Conservation (phyloP, 2,329 filamentous ascomycete genomes). For the Penicillium nordicum region DNA sequence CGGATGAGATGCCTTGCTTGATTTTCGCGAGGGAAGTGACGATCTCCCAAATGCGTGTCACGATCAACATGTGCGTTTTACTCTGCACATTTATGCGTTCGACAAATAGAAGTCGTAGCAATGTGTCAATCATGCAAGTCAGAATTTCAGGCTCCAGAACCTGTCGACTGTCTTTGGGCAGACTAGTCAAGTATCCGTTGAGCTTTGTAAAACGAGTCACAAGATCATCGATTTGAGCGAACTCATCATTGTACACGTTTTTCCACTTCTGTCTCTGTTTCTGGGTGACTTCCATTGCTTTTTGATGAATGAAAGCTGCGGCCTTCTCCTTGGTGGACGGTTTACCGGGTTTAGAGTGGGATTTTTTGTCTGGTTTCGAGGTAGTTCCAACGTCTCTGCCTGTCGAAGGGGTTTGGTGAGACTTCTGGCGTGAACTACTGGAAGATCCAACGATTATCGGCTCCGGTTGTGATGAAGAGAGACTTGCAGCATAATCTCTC, state of each 20-base stretch:
- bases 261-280: constrained; percentile 10
- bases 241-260: constrained; percentile 1
- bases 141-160: constrained; percentile 46
- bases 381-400: background rate
- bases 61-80: constrained; percentile 44
- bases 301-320: constrained; percentile 1
- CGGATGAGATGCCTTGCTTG: constrained; percentile 41
- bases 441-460: constrained; percentile 5
- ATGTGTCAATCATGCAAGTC: constrained; percentile 26
- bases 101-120: constrained; percentile 17
- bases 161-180: constrained; percentile 38
- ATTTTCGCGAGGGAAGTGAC: constrained; percentile 17
- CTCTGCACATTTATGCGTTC: constrained; percentile 12
- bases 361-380: background rate
- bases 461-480: constrained; percentile 45
- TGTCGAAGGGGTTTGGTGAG: background rate
- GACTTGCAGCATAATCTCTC: constrained; percentile 64
- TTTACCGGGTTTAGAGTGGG: background rate
- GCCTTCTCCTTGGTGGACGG: constrained; percentile 1
- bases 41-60: constrained; percentile 15
- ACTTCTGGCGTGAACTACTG: background rate
- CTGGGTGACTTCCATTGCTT: constrained; percentile 1
- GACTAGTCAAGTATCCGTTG: constrained; percentile 47
- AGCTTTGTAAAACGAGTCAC: constrained; percentile 48
- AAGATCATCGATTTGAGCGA: background rate